Evolutionary conservation across 2,329 filamentous ascomycete genomes (phyloP), one percentile per base, ranked within the genome.

Genomic region (Geosmithia putterillii): DNA sequence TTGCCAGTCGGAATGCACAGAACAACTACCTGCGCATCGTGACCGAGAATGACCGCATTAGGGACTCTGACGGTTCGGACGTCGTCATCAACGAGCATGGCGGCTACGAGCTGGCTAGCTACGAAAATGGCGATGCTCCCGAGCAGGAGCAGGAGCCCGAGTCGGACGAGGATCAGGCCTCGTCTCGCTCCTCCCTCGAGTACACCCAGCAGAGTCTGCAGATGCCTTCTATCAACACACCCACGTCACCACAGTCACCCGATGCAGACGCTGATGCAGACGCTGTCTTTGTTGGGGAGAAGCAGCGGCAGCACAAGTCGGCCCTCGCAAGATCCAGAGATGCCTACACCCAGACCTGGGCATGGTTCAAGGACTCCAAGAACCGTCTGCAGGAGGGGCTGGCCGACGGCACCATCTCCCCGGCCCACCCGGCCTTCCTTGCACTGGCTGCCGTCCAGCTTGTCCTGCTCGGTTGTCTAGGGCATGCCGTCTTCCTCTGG

Each of bases 131-230:
- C 28, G 28, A 7, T 14, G 15, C 5, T 6, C 10, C 17, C 5
- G 37, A 39, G 3, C 14, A 39, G 19, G 48, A 49, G 12, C 6
- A 19, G 12, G 14, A 38, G 3, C 20, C 43, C 7, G 43, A 50
- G 20, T 47, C 51, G 4, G 67, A 72, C 21, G 28, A 32, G 28
- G 64, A 67, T 17, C 62, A 63, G 20, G 58, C 55, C 7, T 59
- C 59, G 21, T 64, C 62, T 46, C 51, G 55, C 45, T 54, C 56
- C 10, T 71, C 70, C 19, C 63, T 73, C 21, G 61, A 65, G 43
- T 74, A 74, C 48, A 67, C 69, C 19, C 68, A 72, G 40, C 59
- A 72, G 50, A 66, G 62, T 43, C 63, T 73, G 37, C 59, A 58
- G 40, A 67, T 58, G 32, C 69, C 69, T 4, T 67, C 64, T 21